Conservation (phyloP, 805 yeast species). For the Yamadazyma olivae region DNA sequence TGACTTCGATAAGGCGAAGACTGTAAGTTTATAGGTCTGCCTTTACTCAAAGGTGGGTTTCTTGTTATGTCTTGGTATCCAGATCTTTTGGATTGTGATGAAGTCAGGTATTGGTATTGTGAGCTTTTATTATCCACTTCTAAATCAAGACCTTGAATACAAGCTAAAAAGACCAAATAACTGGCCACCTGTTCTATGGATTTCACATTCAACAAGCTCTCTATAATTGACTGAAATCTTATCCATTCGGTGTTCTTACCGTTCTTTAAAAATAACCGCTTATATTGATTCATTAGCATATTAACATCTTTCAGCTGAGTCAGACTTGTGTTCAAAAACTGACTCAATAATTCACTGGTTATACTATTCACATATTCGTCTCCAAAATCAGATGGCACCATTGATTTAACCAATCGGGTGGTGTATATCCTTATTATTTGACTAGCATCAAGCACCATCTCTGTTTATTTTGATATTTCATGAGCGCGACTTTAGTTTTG, state of each 20-base stretch:
- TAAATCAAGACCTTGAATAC: slow-evolving; percentile 11
- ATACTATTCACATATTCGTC: slow-evolving; percentile 30
- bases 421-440: slow-evolving; percentile 33
- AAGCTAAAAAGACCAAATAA: slow-evolving; percentile 31
- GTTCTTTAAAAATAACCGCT: slow-evolving; percentile 7
- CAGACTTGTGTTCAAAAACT: too few relatives aligned
- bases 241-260: slow-evolving; percentile 26
- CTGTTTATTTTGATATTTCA: slow-evolving; percentile 3
- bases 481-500: background rate
- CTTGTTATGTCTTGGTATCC: too few relatives aligned
- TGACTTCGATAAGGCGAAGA: slow-evolving; percentile 11
- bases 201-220: slow-evolving; percentile 24
- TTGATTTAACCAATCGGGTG: slow-evolving; percentile 31
- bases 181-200: slow-evolving; percentile 29
- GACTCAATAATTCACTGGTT: slow-evolving; percentile 22
- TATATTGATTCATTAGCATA: background rate
- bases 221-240: slow-evolving; percentile 27
- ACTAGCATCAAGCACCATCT: slow-evolving; percentile 10
- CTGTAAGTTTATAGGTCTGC: slow-evolving; percentile 4
- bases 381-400: slow-evolving; percentile 37
- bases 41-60: background rate
- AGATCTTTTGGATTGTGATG: slow-evolving; percentile 2
- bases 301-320: background rate
- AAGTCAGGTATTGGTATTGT: background rate
- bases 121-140: background rate